A percentile compares a stretch with the other conserved stretches of the same genome.
phyloP scores from a whole-genome alignment of 768 basidiomycete species.

The Strobilomyces confusus region DNA sequence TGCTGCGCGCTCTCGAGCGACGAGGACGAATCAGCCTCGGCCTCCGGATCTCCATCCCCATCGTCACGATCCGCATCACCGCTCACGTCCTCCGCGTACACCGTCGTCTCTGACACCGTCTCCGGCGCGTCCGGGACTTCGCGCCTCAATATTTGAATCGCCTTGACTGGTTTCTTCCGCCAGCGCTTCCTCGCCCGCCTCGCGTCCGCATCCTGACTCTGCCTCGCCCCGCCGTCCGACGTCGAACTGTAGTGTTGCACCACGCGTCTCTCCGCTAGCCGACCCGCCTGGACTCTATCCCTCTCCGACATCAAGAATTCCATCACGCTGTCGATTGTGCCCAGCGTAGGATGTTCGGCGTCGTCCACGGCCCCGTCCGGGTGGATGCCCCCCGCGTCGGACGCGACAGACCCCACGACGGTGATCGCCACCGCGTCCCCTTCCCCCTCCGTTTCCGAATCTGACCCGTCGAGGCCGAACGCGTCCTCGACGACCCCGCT shows the following conservation, averaged over 20 bases:
- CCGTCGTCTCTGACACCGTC: conserved; percentile 21
- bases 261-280: conserved; percentile 27
- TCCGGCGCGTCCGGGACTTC: conserved; percentile 15
- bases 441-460: conserved; percentile 38
- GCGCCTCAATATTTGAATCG: conserved; percentile 28
- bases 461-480: conserved; percentile 20
- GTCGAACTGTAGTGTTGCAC: conserved; percentile 30
- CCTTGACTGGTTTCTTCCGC: conserved; percentile 32
- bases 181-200: conserved; percentile 39
- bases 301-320: conserved; percentile 74
- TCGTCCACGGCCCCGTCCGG: conserved; percentile 24
- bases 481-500: conserved; percentile 7
- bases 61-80: conserved; percentile 29
- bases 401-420: conserved; percentile 22
- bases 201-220: conserved; percentile 36
- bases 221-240: conserved; percentile 36
- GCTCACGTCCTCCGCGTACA: conserved; percentile 20
- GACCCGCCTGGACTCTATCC: conserved; percentile 48
- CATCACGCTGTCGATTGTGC: conserved; percentile 67
- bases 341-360: conserved; percentile 57
- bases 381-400: conserved; percentile 23
- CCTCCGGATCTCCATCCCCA: conserved; percentile 11
- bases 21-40: conserved; percentile 27
- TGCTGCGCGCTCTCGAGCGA: conserved; percentile 21
- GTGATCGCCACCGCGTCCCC: conserved; percentile 25